phyloP scores from a whole-genome alignment of 768 basidiomycete genomes.

The Tulasnella sp. region DNA sequence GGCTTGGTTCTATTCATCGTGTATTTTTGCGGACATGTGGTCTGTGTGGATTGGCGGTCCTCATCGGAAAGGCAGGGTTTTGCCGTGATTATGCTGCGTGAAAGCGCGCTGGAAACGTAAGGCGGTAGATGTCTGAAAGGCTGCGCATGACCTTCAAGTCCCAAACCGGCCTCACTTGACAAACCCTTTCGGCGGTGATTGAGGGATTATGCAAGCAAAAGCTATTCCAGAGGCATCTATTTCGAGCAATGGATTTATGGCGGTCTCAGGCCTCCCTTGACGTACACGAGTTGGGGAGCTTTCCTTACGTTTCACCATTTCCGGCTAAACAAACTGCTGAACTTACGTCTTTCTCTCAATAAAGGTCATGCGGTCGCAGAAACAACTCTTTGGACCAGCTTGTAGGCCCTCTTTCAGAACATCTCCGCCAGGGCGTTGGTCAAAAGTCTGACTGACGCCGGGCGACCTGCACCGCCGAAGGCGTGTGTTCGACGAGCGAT shows the following conservation, averaged over 20 bases:
- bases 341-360: background rate
- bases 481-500: background rate
- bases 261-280: background rate
- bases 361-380: background rate
- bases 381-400: background rate
- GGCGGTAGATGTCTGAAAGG: background rate
- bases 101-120: background rate
- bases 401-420: background rate
- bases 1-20: slow-evolving; percentile 6
- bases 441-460: background rate
- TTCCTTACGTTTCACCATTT: background rate
- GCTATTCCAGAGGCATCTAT: background rate
- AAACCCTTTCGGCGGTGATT: too few species aligned
- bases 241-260: background rate
- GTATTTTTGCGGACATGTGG: slow-evolving; percentile 11
- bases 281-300: background rate
- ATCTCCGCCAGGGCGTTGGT: background rate
- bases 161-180: too few species aligned
- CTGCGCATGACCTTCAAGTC: too few species aligned
- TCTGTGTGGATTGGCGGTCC: background rate
- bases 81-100: background rate
- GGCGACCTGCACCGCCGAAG: background rate
- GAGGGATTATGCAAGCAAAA: background rate
- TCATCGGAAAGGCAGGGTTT: background rate
- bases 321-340: background rate